Percentiles rank a stretch among this genome's conserved stretches.
Evolutionary conservation across 2,329 filamentous ascomycete species (phyloP).

Genomic region (Pyrenophora teres): DNA sequence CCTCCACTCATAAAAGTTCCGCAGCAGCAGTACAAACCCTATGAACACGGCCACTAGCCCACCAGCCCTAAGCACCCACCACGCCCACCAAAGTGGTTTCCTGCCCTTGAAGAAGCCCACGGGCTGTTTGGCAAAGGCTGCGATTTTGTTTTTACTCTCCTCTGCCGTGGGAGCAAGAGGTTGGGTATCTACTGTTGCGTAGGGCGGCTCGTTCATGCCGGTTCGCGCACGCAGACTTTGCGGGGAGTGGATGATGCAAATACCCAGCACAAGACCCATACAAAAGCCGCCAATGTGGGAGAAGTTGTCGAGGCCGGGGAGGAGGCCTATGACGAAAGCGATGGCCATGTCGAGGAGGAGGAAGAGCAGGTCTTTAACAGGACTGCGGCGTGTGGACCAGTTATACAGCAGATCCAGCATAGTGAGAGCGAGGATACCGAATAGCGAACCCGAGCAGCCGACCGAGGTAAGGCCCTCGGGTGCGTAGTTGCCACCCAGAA

Average conservation of each 20-base stretch:
- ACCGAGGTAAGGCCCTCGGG: constrained; percentile 77
- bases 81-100: constrained; percentile 94
- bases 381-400: constrained; percentile 78
- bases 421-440: constrained; percentile 86
- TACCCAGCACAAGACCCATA: constrained; percentile 84
- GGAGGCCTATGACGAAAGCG: constrained; percentile 86
- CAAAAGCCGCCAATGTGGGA: constrained; percentile 95
- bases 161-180: constrained; percentile 22
- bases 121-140: constrained; percentile 55
- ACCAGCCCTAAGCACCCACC: constrained; percentile 86
- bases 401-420: constrained; percentile 91
- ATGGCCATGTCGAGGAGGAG: constrained; percentile 84
- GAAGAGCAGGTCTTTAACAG: constrained; percentile 83
- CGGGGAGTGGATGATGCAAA: constrained; percentile 88
- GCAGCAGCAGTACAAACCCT: constrained; percentile 82
- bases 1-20: constrained; percentile 86
- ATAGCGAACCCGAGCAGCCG: constrained; percentile 87
- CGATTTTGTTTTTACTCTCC: constrained; percentile 31
- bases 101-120: constrained; percentile 86
- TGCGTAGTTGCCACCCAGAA: constrained; percentile 92
- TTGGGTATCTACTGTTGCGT: constrained; percentile 63
- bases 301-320: constrained; percentile 96
- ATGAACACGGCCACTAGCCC: constrained; percentile 80
- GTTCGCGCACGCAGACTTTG: constrained; percentile 76
- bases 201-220: constrained; percentile 70